phyloP scores from a whole-genome alignment of 148 eudicot species.

The Chenopodium formosanum region DNA sequence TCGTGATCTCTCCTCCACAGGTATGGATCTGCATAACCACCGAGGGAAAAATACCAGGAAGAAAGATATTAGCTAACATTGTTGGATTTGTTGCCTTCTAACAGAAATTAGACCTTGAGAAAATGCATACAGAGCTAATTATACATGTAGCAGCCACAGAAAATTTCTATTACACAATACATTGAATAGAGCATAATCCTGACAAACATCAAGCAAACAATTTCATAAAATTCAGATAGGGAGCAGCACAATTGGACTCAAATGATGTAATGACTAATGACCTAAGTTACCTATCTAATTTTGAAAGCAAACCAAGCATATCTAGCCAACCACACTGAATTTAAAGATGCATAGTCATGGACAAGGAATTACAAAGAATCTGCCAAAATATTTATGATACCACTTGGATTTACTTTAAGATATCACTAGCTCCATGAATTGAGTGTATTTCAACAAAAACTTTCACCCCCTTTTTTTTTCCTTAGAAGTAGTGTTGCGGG shows the following conservation, averaged over 20 bases:
- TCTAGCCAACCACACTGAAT: neutral
- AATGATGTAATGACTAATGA: neutral
- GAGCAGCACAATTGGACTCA: neutral
- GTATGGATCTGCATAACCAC: slow-evolving; percentile 64
- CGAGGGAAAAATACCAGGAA: neutral
- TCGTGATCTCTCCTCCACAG: slow-evolving; percentile 90
- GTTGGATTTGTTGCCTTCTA: neutral
- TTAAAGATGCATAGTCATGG: neutral
- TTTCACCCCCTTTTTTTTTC: neutral
- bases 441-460: neutral
- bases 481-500: neutral
- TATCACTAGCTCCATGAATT: neutral
- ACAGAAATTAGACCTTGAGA: neutral
- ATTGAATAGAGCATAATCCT: neutral
- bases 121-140: neutral
- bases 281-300: neutral
- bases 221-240: neutral
- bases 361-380: neutral
- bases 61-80: neutral
- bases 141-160: neutral
- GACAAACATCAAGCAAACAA: neutral
- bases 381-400: neutral
- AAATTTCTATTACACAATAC: neutral
- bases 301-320: slow-evolving; percentile 4
- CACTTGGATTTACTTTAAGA: neutral